phyloP scores from a whole-genome alignment of 2,329 filamentous ascomycete genomes.

The Epichloe festucae region DNA sequence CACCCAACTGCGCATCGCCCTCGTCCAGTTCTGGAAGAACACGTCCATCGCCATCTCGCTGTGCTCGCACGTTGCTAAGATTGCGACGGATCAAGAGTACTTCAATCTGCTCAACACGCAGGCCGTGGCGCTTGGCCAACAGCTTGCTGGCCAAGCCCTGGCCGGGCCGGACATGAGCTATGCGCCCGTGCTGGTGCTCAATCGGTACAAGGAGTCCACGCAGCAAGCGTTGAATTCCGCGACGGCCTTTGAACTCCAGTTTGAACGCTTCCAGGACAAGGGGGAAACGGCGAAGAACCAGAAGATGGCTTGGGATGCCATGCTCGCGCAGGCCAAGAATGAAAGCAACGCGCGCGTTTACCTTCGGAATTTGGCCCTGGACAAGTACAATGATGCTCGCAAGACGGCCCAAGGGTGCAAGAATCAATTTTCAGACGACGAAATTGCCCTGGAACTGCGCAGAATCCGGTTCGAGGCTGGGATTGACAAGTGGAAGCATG shows the following conservation, averaged over 20 bases:
- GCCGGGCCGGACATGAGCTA: background rate
- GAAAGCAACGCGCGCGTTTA: background rate
- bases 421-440: background rate
- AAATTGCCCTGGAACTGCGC: background rate
- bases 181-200: background rate
- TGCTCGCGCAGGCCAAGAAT: background rate
- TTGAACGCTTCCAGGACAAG: background rate
- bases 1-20: background rate
- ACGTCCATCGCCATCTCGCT: background rate
- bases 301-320: background rate
- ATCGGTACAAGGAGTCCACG: background rate
- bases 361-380: background rate
- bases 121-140: background rate
- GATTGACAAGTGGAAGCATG: background rate
- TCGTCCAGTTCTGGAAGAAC: background rate
- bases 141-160: background rate
- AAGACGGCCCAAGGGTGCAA: background rate
- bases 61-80: background rate
- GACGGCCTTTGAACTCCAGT: background rate
- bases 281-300: background rate
- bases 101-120: background rate
- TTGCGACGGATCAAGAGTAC: background rate
- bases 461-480: background rate
- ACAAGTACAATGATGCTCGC: background rate
- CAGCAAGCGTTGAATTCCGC: background rate